Evolutionary conservation across 169 alveolate species (phyloP), one percentile per base, ranked within the genome.

Genomic region (Theileria luwenshuni): DNA sequence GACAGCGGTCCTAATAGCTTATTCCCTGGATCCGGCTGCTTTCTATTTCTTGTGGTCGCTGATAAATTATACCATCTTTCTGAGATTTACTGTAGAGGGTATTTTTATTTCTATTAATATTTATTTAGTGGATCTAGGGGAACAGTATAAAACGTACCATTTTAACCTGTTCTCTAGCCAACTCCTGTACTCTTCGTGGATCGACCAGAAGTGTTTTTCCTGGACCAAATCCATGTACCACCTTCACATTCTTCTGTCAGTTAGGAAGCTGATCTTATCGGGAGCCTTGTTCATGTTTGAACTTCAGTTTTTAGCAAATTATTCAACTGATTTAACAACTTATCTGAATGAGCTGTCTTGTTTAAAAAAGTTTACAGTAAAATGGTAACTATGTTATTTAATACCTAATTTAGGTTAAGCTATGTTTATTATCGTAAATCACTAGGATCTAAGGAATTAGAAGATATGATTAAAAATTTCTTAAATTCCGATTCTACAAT

Each of bases 11-110:
- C 52, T 79, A 19, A 30, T 69, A 21, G 74, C 87, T 12, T 72
- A 79, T 42, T 74, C 87, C 19, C 43, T 79, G 12, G 87, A 79
- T 35, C 87, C 87, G 2, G 76, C 76, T 8, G 72, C 69, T 0
- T 49, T 75, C n/a, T 79, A 79, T 58, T 73, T 65, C 6, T 6
- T 79, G n/a, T 79, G 87, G 83, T 47, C 83, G 15, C 62, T 79
- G 23, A 15, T 45, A 28, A 79, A 79, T 69, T 79, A 79, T 43
- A 35, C 69, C 17, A 38, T 63, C 33, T 62, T 79, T 23, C 62
- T 60, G 38, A 48, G 68, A 74, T 71, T 23, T 48, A 58, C 42
- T 17, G 28, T 30, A 15, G 67, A 72, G 15, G 58, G 87, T 79
- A 19, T 15, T 59, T 60, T 21, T 59, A 19, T 21, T 0, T 13